Base-by-base conservation (phyloP, 1,284 basidiomycete genomes). In the Cryptococcus sp. region DNA sequence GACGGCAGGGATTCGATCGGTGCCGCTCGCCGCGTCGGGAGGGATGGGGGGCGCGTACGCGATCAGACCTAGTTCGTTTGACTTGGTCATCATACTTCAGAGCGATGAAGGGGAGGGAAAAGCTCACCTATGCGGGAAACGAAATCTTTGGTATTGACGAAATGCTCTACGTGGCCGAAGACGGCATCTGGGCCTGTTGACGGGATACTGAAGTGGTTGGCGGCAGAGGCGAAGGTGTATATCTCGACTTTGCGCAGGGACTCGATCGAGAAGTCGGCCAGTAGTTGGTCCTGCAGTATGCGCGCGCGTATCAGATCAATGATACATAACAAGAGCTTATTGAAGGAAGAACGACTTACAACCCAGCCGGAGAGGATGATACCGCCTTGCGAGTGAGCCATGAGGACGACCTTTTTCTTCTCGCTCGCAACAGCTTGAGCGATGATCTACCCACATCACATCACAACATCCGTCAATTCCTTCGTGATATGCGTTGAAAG, bases 161-260 rank as follows among this genome's bases (percentile, higher is more conserved):
- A 75, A 57, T 75, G 73, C 56, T 73, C 73, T 22, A 72, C 61
- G 37, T 49, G 40, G 2, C 40, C 56, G 53, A 73, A 69, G 2
- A 54, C 55, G 3, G 60, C 51, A 22, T 22, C 17, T 29, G 52
- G 45, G 13, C 44, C 7, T 22, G 41, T 47, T 6, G 47, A 50
- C 1, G 66, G 66, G 43, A 59, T 59, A 29, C 59, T 65, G 40
- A 73, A 72, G 59, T 75, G 73, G 54, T 69, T 73, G n/a, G 70
- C 69, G 13, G 70, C 73, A 0, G 59, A 62, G 5, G 69, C 71
- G 50, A 75, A 75, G 0, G 73, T 73, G 65, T 75, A 75, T 40
- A 75, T 58, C 55, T 75, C 71, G 52, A 73, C 54, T 52, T 70
- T 72, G 50, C 53, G 20, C 17, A 71, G 66, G 7, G 57, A 37